phyloP scores from a whole-genome alignment of 2,329 filamentous ascomycete species.

The Arthrobotrys entomopaga region DNA sequence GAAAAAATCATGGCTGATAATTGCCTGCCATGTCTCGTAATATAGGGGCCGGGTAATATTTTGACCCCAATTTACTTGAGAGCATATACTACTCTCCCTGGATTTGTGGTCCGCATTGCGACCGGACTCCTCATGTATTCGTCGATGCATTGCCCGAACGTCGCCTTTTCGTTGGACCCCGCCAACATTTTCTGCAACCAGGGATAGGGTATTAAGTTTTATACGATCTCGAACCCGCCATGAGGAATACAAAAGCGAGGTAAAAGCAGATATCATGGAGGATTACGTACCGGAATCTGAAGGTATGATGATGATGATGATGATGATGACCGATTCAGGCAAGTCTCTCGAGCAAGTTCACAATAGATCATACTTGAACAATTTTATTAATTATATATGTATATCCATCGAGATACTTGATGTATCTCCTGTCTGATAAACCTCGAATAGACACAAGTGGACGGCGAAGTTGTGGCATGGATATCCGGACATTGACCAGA shows the following conservation, averaged over 20 bases:
- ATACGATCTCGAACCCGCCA: not conserved
- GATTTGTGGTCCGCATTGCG: not conserved
- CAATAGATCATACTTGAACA: slow-evolving; percentile 5
- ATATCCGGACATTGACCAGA: slow-evolving; percentile 5
- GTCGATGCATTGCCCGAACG: not conserved
- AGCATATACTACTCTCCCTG: not conserved
- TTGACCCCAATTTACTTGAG: slow-evolving; percentile 8
- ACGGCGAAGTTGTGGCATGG: not conserved
- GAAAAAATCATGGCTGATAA: not conserved
- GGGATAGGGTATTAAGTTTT: too few species aligned
- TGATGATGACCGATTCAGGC: not conserved
- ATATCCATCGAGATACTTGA: slow-evolving; percentile 12
- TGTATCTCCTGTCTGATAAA: not conserved
- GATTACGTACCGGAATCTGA: slow-evolving; percentile 5
- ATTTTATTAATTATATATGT: not conserved
- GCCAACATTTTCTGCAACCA: not conserved
- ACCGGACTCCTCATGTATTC: not conserved
- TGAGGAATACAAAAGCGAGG: not conserved
- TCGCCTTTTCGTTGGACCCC: not conserved
- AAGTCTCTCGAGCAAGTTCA: not conserved
- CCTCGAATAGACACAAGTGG: not conserved
- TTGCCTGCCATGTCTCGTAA: not conserved
- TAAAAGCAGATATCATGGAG: not conserved
- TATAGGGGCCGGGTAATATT: slow-evolving; percentile 9
- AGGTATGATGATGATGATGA: slow-evolving; percentile 9